Percentiles rank a stretch among this genome's conserved stretches.
These are phyloP conservation scores for Vaccinium macrocarpon DNA, from an alignment of 148 eudicot genomes.

Conservation along the genomic window DNA sequence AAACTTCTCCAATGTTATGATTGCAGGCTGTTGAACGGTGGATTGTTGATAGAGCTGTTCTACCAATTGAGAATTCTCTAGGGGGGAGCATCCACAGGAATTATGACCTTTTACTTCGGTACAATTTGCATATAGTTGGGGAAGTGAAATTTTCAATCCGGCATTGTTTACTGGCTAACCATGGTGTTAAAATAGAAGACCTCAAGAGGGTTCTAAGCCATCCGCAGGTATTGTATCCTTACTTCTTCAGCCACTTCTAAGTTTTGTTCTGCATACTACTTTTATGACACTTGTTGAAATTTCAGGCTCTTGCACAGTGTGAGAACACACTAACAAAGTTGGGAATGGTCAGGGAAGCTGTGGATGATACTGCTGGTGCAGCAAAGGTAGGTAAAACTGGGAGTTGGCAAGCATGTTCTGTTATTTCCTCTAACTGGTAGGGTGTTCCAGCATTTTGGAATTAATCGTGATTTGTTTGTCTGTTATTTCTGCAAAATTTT, in stretches of 20 bases:
- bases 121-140: slow-evolving; percentile 81
- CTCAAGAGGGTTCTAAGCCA: slow-evolving; percentile 82
- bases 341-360: slow-evolving; percentile 77
- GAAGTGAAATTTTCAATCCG: slow-evolving; percentile 74
- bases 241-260: not conserved
- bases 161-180: slow-evolving; percentile 81
- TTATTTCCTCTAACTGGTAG: not conserved
- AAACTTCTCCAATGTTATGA: slow-evolving; percentile 2
- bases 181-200: slow-evolving; percentile 62
- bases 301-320: slow-evolving; percentile 38
- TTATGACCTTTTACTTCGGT: slow-evolving; percentile 79
- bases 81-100: slow-evolving; percentile 95
- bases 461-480: not conserved
- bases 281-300: slow-evolving; percentile 13
- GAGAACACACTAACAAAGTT: slow-evolving; percentile 65
- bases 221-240: slow-evolving; percentile 59
- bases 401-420: not conserved
- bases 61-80: slow-evolving; percentile 86
- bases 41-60: slow-evolving; percentile 86
- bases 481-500: slow-evolving; percentile 12
- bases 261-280: not conserved
- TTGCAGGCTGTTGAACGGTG: slow-evolving; percentile 73
- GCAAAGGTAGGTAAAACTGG: slow-evolving; percentile 55
- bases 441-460: not conserved
- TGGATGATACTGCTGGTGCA: slow-evolving; percentile 92